These are phyloP conservation scores for Linum tenue DNA, from an alignment of 345 rosid species.

Conservation along the genomic window DNA sequence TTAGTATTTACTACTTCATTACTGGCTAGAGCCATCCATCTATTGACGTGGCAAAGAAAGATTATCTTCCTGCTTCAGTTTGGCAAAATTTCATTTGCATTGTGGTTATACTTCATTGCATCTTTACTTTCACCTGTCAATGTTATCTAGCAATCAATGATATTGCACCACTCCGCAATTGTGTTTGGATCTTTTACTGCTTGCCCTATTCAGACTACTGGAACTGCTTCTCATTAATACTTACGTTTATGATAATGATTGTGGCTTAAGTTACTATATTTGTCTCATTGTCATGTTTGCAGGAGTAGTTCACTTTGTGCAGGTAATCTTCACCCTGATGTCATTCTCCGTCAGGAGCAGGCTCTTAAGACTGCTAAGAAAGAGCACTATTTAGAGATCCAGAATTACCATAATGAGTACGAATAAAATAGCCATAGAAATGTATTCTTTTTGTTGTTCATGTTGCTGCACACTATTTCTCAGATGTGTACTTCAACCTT, in stretches of 20 bases:
- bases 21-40: no score
- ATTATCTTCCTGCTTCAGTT: not conserved
- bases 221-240: not conserved
- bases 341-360: constrained; percentile 41
- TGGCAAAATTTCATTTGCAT: not conserved
- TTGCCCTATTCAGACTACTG: not conserved
- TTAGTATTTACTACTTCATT: no score
- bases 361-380: constrained; percentile 41
- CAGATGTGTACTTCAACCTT: constrained; percentile 14
- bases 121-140: not conserved
- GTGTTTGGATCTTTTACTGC: not conserved
- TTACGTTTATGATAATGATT: constrained; percentile 1
- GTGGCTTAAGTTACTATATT: constrained; percentile 15
- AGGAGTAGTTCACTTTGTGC: constrained; percentile 76
- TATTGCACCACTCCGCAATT: not conserved
- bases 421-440: not conserved
- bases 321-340: constrained; percentile 80
- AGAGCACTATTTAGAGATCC: constrained; percentile 49
- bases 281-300: constrained; percentile 30
- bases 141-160: not conserved
- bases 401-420: constrained; percentile 76
- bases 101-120: no score
- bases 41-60: not conserved
- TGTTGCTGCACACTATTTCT: constrained; percentile 8
- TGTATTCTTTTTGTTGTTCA: not conserved